Conservation (phyloP, 1,139 yeast species). For the Kodamaea sp. region DNA sequence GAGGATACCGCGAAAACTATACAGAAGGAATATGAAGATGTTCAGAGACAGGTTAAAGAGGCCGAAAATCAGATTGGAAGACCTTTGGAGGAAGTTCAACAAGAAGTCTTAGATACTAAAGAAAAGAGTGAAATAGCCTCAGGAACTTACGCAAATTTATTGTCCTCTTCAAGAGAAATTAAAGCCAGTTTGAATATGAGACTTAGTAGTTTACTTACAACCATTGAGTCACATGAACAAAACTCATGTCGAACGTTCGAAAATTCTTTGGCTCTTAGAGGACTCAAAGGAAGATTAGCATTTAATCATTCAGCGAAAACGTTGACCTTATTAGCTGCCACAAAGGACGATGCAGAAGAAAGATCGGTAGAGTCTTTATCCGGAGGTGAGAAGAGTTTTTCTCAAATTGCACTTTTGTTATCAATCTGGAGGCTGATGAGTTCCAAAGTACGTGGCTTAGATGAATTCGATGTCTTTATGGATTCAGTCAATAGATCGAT, state of each 20-base stretch:
- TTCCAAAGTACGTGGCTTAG: conserved; percentile 83
- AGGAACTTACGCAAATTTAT: conserved; percentile 24
- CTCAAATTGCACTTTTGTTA: conserved; percentile 83
- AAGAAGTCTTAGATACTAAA: conserved; percentile 28
- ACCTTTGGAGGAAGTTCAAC: conserved; percentile 40
- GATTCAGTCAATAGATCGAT: conserved; percentile 87
- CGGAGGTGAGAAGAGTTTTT: conserved; percentile 95
- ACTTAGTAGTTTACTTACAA: conserved; percentile 48
- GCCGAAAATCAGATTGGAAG: conserved; percentile 40
- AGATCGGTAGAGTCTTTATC: conserved; percentile 83
- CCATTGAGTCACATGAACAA: conserved; percentile 33
- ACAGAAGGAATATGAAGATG: conserved; percentile 32
- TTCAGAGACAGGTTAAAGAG: conserved; percentile 36
- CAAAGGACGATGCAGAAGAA: conserved; percentile 56
- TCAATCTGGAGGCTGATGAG: conserved; percentile 95
- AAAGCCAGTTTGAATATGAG: conserved; percentile 47
- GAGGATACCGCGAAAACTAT: conserved; percentile 41
- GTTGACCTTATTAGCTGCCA: conserved; percentile 58
- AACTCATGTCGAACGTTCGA: conserved; percentile 51
- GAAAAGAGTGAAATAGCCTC: conserved; percentile 32
- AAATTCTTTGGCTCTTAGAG: conserved; percentile 62
- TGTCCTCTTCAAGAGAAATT: conserved; percentile 25
- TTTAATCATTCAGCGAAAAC: conserved; percentile 59
- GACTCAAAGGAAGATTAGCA: conserved; percentile 69
- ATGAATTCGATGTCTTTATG: conserved; percentile 98